Conservation (phyloP, 306 rosid species). For the Begonia peltatifolia region DNA sequence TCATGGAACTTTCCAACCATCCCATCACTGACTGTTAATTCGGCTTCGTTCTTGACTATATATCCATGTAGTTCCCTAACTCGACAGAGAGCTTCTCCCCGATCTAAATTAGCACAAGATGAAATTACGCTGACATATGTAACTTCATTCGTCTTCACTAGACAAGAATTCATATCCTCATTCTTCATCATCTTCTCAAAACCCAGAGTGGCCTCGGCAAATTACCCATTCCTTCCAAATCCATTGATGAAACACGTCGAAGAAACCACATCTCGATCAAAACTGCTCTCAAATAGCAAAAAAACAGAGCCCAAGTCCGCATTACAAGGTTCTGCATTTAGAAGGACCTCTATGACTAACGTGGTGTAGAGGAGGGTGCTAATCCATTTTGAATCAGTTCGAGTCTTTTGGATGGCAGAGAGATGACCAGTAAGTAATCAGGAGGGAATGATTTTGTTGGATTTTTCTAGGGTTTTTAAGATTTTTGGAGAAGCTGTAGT, state of each 20-base stretch:
- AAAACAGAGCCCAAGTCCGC: conserved; percentile 48
- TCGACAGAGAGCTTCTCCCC: conserved; percentile 29
- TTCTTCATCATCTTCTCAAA: conserved; percentile 38
- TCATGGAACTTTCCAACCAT: conserved; percentile 21
- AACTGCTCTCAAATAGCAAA: conserved; percentile 32
- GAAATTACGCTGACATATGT: conserved; percentile 54
- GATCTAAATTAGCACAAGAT: conserved; percentile 38
- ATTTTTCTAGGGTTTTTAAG: conserved; percentile 21
- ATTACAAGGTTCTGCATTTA: conserved; percentile 29
- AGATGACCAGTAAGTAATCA: conserved; percentile 38
- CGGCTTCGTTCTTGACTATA: conserved; percentile 20
- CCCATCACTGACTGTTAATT: conserved; percentile 43
- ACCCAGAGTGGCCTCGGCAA: conserved; percentile 26
- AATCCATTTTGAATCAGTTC: conserved; percentile 32
- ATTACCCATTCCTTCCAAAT: conserved; percentile 29
- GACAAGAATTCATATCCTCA: conserved; percentile 23
- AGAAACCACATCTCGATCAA: conserved; percentile 42
- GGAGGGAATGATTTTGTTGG: conserved; percentile 49
- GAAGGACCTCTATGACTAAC: conserved; percentile 18
- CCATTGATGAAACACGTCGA: conserved; percentile 68
- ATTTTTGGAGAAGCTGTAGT: conserved; percentile 46
- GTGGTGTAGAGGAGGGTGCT: conserved; percentile 49
- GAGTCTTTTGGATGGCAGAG: neutral
- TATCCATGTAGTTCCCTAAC: conserved; percentile 59
- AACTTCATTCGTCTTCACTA: too few relatives aligned